Conservation (phyloP, 768 basidiomycete species). For the Lentinula sp. region DNA sequence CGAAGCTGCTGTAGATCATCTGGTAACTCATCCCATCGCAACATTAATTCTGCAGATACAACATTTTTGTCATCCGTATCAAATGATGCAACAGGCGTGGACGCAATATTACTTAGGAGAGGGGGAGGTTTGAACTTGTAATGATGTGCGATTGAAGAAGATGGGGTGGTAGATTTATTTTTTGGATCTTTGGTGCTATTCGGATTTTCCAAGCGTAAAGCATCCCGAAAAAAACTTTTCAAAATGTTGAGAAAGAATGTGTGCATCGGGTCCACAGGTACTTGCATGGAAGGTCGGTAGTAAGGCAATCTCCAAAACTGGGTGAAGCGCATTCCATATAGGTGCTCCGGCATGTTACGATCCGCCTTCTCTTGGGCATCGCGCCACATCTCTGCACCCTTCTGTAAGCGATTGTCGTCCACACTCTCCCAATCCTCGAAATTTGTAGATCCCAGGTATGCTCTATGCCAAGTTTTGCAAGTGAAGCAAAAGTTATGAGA, state of each 20-base stretch:
- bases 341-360: constrained; percentile 12
- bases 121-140: neutral
- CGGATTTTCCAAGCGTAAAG: neutral
- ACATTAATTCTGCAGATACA: too few species aligned
- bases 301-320: constrained; percentile 24
- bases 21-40: neutral
- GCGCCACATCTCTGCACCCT: constrained; percentile 14
- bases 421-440: constrained; percentile 10
- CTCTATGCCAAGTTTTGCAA: neutral
- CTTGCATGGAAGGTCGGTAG: constrained; percentile 25
- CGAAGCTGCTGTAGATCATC: neutral
- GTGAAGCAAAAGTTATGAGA: neutral
- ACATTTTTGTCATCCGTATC: neutral
- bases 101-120: neutral
- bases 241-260: neutral
- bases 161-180: neutral
- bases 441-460: neutral
- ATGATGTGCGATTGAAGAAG: neutral
- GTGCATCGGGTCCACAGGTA: constrained; percentile 32
- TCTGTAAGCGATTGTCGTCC: constrained; percentile 9
- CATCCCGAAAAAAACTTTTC: neutral
- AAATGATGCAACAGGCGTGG: neutral
- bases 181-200: neutral
- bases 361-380: constrained; percentile 10
- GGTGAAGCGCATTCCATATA: constrained; percentile 20